Conservation (phyloP, 169 alveolate species). For the Plasmodium chabaudi region DNA sequence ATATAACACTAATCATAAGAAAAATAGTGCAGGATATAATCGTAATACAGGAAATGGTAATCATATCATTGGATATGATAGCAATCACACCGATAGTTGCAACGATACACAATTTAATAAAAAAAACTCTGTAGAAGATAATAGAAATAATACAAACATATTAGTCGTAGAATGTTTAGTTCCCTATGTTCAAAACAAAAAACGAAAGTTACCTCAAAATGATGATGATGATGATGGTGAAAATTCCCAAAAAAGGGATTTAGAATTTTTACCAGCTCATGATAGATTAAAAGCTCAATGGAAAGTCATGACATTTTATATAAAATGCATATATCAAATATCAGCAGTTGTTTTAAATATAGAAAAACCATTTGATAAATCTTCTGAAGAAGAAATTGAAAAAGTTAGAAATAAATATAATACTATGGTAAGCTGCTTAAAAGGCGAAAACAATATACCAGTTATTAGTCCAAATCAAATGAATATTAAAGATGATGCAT, state of each 20-base stretch:
- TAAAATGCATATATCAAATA: constrained; percentile 46
- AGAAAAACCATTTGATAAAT: constrained; percentile 30
- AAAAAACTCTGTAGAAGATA: neutral
- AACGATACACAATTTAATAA: neutral
- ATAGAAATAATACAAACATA: neutral
- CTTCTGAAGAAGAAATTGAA: constrained; percentile 42
- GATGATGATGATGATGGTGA: constrained; percentile 46
- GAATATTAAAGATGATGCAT: constrained; percentile 45
- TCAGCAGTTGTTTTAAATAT: constrained; percentile 70
- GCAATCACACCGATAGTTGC: neutral
- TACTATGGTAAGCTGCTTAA: constrained; percentile 50
- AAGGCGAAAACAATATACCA: constrained; percentile 71
- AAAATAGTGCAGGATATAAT: neutral
- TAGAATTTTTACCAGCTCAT: constrained; percentile 34
- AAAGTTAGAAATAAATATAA: constrained; percentile 40
- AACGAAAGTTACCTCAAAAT: constrained; percentile 37
- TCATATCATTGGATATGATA: neutral
- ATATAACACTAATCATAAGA: neutral
- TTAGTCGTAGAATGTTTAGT: constrained; percentile 63
- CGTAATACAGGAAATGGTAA: neutral
- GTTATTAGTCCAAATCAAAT: constrained; percentile 60
- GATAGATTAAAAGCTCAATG: constrained; percentile 57
- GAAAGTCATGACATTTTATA: constrained; percentile 43
- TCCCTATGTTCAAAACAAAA: constrained; percentile 77
- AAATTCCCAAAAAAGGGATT: neutral